Conservation (phyloP, 768 basidiomycete species). For the Tremella fuciformis region DNA sequence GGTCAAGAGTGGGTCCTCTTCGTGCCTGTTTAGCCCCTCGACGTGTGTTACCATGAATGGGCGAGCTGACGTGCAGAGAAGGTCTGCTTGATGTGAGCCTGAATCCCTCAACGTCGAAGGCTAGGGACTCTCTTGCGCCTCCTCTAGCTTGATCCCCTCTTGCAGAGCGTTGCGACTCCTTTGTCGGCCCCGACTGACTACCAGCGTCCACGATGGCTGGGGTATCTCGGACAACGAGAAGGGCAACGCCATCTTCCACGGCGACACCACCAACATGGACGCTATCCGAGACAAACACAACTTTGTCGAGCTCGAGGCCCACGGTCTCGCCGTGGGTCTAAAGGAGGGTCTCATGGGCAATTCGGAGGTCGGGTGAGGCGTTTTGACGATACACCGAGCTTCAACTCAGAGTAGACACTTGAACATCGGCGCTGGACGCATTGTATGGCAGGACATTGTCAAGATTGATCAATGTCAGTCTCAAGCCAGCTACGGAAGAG, state of each 20-base stretch:
- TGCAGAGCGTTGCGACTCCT: neutral
- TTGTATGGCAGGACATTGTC: slow-evolving; percentile 98
- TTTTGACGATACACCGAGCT: slow-evolving; percentile 16
- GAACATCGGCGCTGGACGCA: slow-evolving; percentile 89
- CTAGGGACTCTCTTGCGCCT: neutral
- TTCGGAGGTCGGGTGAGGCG: slow-evolving; percentile 85
- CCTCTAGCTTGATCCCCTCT: slow-evolving; percentile 8
- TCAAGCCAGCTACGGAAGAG: neutral
- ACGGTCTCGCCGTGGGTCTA: slow-evolving; percentile 87
- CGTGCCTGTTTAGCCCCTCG: neutral
- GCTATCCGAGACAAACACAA: slow-evolving; percentile 72
- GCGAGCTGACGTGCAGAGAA: slow-evolving; percentile 57
- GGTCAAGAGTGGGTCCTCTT: slow-evolving; percentile 32
- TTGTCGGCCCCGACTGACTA: neutral
- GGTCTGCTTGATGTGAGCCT: slow-evolving; percentile 79
- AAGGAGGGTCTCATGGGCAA: slow-evolving; percentile 96
- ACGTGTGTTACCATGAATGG: neutral
- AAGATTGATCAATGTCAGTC: slow-evolving; percentile 71
- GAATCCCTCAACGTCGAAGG: neutral
- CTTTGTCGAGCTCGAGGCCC: slow-evolving; percentile 70
- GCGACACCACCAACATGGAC: slow-evolving; percentile 84
- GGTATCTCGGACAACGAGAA: slow-evolving; percentile 67
- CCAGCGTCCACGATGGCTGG: slow-evolving; percentile 89
- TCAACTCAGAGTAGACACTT: slow-evolving; percentile 62
- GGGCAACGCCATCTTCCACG: slow-evolving; percentile 85